Base-by-base conservation (phyloP, 1,139 yeast genomes). In the Zygosaccharomyces sapae region DNA sequence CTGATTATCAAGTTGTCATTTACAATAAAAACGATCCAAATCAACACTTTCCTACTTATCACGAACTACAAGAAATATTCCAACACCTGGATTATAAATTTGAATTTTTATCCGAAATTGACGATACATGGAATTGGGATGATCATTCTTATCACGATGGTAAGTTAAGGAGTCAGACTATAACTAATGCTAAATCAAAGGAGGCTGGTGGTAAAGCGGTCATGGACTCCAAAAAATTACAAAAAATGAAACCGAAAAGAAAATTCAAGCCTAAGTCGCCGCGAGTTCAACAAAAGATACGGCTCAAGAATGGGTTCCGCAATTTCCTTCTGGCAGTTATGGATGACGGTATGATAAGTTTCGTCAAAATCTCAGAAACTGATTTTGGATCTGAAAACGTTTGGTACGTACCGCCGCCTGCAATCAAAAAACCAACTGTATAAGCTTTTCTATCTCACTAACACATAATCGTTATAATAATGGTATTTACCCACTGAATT, bases 1-100 rank as follows among this genome's bases (percentile, higher is more conserved):
- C 97, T 0, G 92, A 90, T 63, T 90, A 80, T 59, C 88, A 83
- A 54, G 66, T 90, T 1, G 73, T 79, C 2, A 80, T 88, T 0
- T 70, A 78, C 4, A 77, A 80, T 50, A 76, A 84, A 1, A 72
- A 76, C 20, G 65, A 66, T 8, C 57, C 43, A 10, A 33, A 38
- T 4, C 49, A 68, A 7, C 62, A 65, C 9, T 76, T 87, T 56
- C 95, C 96, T 0, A 67, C 75, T 59, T 80, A 12, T 38, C 55
- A 1, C 61, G 75, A 55, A 42, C 67, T 41, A 52, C 63, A 27
- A 53, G 55, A 10, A 47, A 46, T 62, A 9, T 63, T 65, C 33
- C 36, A 48, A 25, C 45, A 49, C 1, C 49, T 63, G 5, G 62
- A 62, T 45, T 60, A 61, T 43, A 63, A 62, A 44, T 63, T 61